phyloP scores from a whole-genome alignment of 495 filamentous ascomycete genomes.

The Aspergillus coremiiformis region DNA sequence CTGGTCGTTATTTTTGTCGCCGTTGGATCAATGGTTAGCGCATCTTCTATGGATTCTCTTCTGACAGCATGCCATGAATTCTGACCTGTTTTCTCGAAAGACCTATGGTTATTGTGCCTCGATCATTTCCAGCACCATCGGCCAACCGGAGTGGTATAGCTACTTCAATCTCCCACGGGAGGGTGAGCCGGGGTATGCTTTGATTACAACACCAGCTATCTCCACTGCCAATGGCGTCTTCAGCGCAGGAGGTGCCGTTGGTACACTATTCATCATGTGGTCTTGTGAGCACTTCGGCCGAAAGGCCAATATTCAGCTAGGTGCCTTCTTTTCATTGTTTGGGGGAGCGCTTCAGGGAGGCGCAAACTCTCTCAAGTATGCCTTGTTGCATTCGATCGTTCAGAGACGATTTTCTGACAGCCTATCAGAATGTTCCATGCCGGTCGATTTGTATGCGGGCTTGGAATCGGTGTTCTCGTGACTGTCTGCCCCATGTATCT shows the following conservation, averaged over 20 bases:
- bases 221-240: slow-evolving; percentile 44
- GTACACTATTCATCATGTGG: slow-evolving; percentile 37
- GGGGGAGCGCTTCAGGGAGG: slow-evolving; percentile 41
- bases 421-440: slow-evolving; percentile 39
- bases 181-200: slow-evolving; percentile 35
- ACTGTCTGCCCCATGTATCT: slow-evolving; percentile 43
- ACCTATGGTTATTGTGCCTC: slow-evolving; percentile 44
- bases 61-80: neutral
- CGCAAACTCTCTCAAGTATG: slow-evolving; percentile 32
- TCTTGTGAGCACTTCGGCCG: slow-evolving; percentile 38
- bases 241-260: slow-evolving; percentile 40
- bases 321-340: slow-evolving; percentile 34
- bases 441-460: slow-evolving; percentile 40
- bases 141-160: slow-evolving; percentile 44
- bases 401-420: neutral
- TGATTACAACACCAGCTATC: slow-evolving; percentile 39
- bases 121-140: slow-evolving; percentile 45
- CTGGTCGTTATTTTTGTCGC: slow-evolving; percentile 32
- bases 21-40: slow-evolving; percentile 31
- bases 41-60: neutral
- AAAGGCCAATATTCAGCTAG: slow-evolving; percentile 39
- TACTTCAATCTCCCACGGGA: slow-evolving; percentile 36
- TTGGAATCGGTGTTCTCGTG: slow-evolving; percentile 41
- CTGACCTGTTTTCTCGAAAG: slow-evolving; percentile 10
- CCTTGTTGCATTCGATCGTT: neutral